Evolutionary conservation across 1,284 basidiomycete species (phyloP).

Genomic region (Rhizopogon hawkerae): DNA sequence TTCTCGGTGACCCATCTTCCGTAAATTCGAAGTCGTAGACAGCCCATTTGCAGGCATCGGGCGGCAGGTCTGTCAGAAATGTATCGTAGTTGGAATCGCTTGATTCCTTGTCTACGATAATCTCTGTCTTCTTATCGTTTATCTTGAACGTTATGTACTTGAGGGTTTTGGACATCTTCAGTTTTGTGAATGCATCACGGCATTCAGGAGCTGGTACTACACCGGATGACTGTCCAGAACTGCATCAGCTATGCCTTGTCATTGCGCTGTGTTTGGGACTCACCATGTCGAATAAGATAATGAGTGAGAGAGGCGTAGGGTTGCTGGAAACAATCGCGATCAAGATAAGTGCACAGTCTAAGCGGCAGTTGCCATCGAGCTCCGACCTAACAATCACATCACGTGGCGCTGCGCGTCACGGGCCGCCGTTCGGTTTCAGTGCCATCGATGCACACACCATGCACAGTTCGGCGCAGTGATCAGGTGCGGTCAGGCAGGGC

Average conservation of each 20-base stretch:
- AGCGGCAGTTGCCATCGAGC: slow-evolving; percentile 14
- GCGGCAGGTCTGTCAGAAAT: slow-evolving; percentile 74
- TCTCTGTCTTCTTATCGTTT: slow-evolving; percentile 59
- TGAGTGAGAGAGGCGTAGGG: slow-evolving; percentile 11
- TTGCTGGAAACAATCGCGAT: slow-evolving; percentile 25
- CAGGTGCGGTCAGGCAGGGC: too few relatives aligned
- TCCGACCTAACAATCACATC: slow-evolving; percentile 20
- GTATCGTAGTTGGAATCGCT: slow-evolving; percentile 53
- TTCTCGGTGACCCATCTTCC: slow-evolving; percentile 75
- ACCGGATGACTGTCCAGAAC: slow-evolving; percentile 66
- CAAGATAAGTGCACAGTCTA: slow-evolving; percentile 6
- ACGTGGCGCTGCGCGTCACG: not conserved
- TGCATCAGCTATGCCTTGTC: not conserved
- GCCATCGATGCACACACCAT: too few relatives aligned
- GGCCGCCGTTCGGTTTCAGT: not conserved
- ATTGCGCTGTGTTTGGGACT: slow-evolving; percentile 9
- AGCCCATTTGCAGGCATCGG: slow-evolving; percentile 77
- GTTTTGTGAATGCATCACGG: slow-evolving; percentile 56
- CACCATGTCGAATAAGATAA: slow-evolving; percentile 18
- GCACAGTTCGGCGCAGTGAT: too few relatives aligned
- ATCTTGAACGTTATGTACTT: slow-evolving; percentile 87
- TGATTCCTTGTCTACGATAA: slow-evolving; percentile 64
- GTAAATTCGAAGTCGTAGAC: slow-evolving; percentile 89
- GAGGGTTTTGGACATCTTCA: slow-evolving; percentile 79
- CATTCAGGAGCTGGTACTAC: slow-evolving; percentile 57